Conservation (phyloP, 495 filamentous ascomycete genomes). For the Annulohypoxylon stygium region DNA sequence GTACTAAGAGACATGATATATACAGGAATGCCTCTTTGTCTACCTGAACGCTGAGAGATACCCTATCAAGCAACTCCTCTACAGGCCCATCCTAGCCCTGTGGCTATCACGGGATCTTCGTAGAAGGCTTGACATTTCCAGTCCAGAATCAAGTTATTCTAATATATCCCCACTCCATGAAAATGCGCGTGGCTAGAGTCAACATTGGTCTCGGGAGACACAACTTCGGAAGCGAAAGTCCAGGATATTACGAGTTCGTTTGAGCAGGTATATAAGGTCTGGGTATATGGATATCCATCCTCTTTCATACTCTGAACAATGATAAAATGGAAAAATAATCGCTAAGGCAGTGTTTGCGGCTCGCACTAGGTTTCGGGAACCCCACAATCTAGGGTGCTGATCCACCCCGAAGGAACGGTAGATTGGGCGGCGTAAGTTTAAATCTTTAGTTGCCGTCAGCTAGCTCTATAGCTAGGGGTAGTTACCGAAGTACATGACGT, state of each 20-base stretch:
- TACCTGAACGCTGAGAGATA: too few relatives aligned
- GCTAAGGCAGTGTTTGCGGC: slow-evolving; percentile 7
- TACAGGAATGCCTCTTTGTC: too few relatives aligned
- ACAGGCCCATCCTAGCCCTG: too few relatives aligned
- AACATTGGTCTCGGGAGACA: too few relatives aligned
- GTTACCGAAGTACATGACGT: background rate
- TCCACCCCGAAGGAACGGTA: background rate
- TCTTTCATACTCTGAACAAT: background rate
- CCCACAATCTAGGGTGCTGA: slow-evolving; percentile 5
- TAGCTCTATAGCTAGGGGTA: background rate
- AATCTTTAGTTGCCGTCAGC: background rate
- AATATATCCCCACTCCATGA: too few relatives aligned
- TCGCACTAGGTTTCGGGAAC: slow-evolving; percentile 11
- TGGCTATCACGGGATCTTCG: too few relatives aligned
- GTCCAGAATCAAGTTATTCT: too few relatives aligned
- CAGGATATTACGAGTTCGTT: slow-evolving; percentile 20
- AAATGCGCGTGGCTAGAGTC: too few relatives aligned
- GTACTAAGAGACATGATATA: too few relatives aligned
- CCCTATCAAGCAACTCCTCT: too few relatives aligned
- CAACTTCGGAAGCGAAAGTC: background rate
- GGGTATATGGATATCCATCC: slow-evolving; percentile 4
- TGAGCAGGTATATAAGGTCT: slow-evolving; percentile 45
- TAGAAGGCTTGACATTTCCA: too few relatives aligned
- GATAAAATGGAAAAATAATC: background rate
- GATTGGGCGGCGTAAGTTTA: background rate